phyloP scores from a whole-genome alignment of 2,329 filamentous ascomycete genomes.

The Fusarium sp. region DNA sequence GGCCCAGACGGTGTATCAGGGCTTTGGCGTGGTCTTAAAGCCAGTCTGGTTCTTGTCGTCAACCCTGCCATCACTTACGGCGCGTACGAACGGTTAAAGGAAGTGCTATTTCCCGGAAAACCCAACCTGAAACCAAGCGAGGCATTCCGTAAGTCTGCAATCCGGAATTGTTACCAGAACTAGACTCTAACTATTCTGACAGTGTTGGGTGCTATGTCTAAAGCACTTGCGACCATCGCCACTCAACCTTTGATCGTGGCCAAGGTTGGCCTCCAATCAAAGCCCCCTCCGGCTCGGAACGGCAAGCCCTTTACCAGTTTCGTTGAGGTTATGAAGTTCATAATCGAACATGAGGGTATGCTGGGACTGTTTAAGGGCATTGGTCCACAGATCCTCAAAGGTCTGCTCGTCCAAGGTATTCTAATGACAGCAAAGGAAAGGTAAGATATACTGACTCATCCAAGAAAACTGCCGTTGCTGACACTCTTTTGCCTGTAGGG shows the following conservation, averaged over 20 bases:
- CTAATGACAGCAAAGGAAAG: slow-evolving; percentile 99
- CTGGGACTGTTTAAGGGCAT: slow-evolving; percentile 96
- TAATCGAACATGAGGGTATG: slow-evolving; percentile 86
- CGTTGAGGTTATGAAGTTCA: slow-evolving; percentile 93
- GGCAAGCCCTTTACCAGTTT: slow-evolving; percentile 96
- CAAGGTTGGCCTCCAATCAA: slow-evolving; percentile 95
- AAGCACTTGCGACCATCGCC: slow-evolving; percentile 87
- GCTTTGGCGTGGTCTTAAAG: slow-evolving; percentile 95
- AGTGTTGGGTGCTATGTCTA: slow-evolving; percentile 95
- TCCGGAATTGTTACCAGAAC: neutral
- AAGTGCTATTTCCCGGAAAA: slow-evolving; percentile 81
- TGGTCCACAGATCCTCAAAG: slow-evolving; percentile 92
- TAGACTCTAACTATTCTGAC: slow-evolving; percentile 16
- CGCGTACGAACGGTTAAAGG: slow-evolving; percentile 90
- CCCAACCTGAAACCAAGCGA: slow-evolving; percentile 82
- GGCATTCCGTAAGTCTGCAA: slow-evolving; percentile 81
- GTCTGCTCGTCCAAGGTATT: slow-evolving; percentile 91
- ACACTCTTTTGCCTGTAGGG: slow-evolving; percentile 60
- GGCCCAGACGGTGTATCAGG: slow-evolving; percentile 91
- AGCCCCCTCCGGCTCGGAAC: slow-evolving; percentile 83
- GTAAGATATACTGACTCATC: slow-evolving; percentile 59
- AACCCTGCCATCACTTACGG: slow-evolving; percentile 99
- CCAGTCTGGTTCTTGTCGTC: slow-evolving; percentile 92
- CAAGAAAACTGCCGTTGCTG: slow-evolving; percentile 17
- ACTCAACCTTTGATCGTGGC: slow-evolving; percentile 98